phyloP scores from a whole-genome alignment of 177 flowering plant species.

The Vitis hybrid region DNA sequence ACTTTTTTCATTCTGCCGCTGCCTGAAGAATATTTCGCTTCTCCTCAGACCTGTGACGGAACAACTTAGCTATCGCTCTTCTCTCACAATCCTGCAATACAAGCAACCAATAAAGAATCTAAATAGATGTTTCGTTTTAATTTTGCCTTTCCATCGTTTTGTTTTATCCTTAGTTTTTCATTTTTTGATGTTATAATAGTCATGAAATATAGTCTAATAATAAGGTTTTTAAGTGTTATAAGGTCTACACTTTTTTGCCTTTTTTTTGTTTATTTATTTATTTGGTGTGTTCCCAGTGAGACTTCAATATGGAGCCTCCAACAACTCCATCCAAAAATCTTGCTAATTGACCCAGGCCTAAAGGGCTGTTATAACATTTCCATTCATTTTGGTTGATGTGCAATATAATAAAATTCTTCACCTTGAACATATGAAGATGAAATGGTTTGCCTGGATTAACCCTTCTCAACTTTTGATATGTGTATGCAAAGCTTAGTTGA shows the following conservation, averaged over 20 bases:
- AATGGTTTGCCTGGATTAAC: conserved; percentile 77
- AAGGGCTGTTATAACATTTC: too few relatives aligned
- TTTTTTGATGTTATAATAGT: too few relatives aligned
- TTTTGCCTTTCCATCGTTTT: neutral
- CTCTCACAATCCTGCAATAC: conserved; percentile 85
- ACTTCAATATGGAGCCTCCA: too few relatives aligned
- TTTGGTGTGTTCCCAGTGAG: too few relatives aligned
- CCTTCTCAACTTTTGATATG: conserved; percentile 76
- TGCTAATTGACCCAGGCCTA: neutral
- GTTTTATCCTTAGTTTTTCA: neutral
- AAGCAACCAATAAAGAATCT: neutral
- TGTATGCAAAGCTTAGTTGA: conserved; percentile 92
- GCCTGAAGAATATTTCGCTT: conserved; percentile 39
- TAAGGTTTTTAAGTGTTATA: too few relatives aligned
- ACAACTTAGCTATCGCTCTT: conserved; percentile 69
- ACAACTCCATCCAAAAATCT: too few relatives aligned
- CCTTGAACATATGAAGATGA: conserved; percentile 94
- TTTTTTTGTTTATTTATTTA: too few relatives aligned
- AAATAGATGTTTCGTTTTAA: neutral
- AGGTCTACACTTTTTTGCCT: too few relatives aligned
- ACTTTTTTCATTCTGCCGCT: conserved; percentile 29
- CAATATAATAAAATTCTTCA: conserved; percentile 15
- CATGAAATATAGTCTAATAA: too few relatives aligned
- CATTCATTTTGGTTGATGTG: neutral
- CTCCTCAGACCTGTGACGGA: conserved; percentile 73